These are phyloP conservation scores for Pichia cactophila DNA, from an alignment of 1,139 yeast genomes.

Conservation along the genomic window DNA sequence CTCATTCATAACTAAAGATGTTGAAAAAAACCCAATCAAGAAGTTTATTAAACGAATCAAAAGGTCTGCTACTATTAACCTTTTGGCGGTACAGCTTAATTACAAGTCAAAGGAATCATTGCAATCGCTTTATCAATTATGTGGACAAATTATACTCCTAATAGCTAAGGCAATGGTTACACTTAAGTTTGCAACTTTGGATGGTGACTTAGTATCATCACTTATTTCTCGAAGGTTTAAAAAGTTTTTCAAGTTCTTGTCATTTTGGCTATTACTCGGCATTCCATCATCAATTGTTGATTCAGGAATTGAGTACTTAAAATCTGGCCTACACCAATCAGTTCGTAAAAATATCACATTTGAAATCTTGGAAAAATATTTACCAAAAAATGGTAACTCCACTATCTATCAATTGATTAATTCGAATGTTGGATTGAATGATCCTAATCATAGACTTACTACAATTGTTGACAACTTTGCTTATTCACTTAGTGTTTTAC, in stretches of 20 bases:
- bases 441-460: slow-evolving; percentile 78
- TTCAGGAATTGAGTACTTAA: slow-evolving; percentile 65
- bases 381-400: slow-evolving; percentile 47
- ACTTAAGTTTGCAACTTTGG: slow-evolving; percentile 77
- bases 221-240: slow-evolving; percentile 65
- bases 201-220: slow-evolving; percentile 79
- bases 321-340: slow-evolving; percentile 56
- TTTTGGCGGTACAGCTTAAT: slow-evolving; percentile 17
- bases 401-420: slow-evolving; percentile 29
- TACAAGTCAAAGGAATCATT: slow-evolving; percentile 11
- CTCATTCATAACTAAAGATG: background rate
- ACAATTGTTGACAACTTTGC: slow-evolving; percentile 75
- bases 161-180: slow-evolving; percentile 68
- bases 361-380: slow-evolving; percentile 55
- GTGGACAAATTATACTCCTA: slow-evolving; percentile 34
- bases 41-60: slow-evolving; percentile 12
- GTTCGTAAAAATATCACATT: slow-evolving; percentile 62
- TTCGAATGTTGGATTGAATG: slow-evolving; percentile 34
- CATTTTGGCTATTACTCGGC: slow-evolving; percentile 79
- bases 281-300: slow-evolving; percentile 81
- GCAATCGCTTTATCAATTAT: slow-evolving; percentile 41
- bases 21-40: background rate
- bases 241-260: slow-evolving; percentile 54
- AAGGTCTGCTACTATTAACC: slow-evolving; percentile 10
- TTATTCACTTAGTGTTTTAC: slow-evolving; percentile 62